Evolutionary conservation across 2,329 filamentous ascomycete species (phyloP).

Genomic region (Pseudocercospora vitis): DNA sequence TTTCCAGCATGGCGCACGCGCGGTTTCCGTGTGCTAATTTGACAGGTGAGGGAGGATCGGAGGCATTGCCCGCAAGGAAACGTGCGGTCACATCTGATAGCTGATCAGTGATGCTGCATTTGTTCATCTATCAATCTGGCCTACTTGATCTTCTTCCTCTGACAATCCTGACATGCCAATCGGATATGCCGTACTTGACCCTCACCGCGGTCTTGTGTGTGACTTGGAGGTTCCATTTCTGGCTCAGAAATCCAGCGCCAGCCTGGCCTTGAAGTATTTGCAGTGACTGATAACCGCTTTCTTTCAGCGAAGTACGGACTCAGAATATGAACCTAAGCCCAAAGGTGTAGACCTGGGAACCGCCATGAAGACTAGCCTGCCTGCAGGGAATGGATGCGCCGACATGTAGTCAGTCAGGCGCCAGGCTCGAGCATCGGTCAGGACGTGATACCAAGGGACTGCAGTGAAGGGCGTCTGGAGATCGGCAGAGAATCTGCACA

Average conservation of each 20-base stretch:
- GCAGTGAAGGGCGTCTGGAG: not conserved
- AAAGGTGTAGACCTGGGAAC: no score
- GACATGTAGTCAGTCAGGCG: no score
- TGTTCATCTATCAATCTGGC: not conserved
- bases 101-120: not conserved
- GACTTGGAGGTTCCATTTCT: not conserved
- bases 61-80: conserved; percentile 34
- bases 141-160: conserved; percentile 33
- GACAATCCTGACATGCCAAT: conserved; percentile 36
- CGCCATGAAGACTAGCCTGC: no score
- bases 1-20: conserved; percentile 31
- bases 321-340: not conserved
- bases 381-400: no score
- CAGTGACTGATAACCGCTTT: no score
- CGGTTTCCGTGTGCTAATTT: conserved; percentile 30
- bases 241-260: no score
- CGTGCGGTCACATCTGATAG: conserved; percentile 30
- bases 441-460: not conserved
- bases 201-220: not conserved
- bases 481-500: not conserved
- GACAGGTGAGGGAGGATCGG: conserved; percentile 30
- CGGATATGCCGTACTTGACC: conserved; percentile 22
- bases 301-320: not conserved
- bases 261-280: no score
- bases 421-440: no score